phyloP scores from a whole-genome alignment of 345 rosid species.

The Eucalyptus marginata region DNA sequence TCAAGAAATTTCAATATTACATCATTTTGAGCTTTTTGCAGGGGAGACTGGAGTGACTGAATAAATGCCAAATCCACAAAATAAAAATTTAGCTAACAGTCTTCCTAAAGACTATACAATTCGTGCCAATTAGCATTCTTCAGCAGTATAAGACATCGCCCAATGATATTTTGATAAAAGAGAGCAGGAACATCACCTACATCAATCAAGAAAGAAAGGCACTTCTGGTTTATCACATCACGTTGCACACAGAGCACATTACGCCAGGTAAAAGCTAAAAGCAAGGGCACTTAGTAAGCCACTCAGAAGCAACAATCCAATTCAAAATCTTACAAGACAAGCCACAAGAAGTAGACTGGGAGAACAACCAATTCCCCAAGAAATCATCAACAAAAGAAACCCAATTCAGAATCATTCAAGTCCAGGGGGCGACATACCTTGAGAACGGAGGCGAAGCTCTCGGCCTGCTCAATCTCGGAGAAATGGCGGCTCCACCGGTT shows the following conservation, averaged over 20 bases:
- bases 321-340: background rate
- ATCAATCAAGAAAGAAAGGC: background rate
- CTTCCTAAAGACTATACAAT: background rate
- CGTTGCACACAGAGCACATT: background rate
- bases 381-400: background rate
- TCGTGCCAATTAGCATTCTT: background rate
- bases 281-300: no score
- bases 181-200: background rate
- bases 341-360: background rate
- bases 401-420: background rate
- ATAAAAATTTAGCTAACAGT: background rate
- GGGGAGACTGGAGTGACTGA: background rate
- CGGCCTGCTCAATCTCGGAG: conserved; percentile 68
- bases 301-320: background rate
- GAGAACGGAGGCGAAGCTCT: conserved; percentile 66
- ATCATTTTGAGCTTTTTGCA: background rate
- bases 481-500: conserved; percentile 81
- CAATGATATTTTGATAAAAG: background rate
- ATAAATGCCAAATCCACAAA: background rate
- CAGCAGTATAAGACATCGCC: background rate
- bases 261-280: no score
- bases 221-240: background rate
- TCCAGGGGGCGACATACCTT: conserved; percentile 23
- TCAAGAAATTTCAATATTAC: background rate
- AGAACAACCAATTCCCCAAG: background rate